Evolutionary conservation across 2,329 filamentous ascomycete species (phyloP), one percentile per base, ranked within the genome.

Genomic region (Cladobotryum protrusum): DNA sequence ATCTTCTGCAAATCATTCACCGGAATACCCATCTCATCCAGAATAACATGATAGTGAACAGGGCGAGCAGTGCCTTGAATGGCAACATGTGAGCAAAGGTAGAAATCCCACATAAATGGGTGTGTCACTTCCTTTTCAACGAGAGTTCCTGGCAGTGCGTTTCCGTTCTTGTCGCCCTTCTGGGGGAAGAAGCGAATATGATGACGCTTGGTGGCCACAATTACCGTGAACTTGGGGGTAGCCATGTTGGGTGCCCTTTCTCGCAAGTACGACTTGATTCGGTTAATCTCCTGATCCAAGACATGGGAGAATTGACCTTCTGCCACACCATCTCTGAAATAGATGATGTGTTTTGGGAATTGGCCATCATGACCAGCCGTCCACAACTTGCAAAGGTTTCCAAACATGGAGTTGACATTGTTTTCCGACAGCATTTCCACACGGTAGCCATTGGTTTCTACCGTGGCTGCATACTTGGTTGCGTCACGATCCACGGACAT

Each of bases 31-130:
- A 85, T 81, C 65, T 97, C 90, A 63, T 99, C 93, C 43, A 86
- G 64, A 18, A 99, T 82, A 13, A 96, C 86, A 54, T 92, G 86
- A 67, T 99, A 99, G 60, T 95, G 89, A 0, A 95, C 89, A 0
- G 93, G 93, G 2, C 93, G 83, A 15, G 93, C 86, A 1, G 93
- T 99, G 19, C 93, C 93, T 69, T 99, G 93, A 56, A 99, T 90
- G 1, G 93, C 93, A 1, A 72, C 69, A 48, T 83, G 79, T 0
- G 77, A 80, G 56, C 71, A 76, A 4, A 82, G 67, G 47, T 81
- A 92, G 61, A 96, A 96, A 63, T 97, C 93, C 64, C 86, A 95
- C 64, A 95, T 87, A 62, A 86, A 88, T 0, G 93, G 89, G 60
- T 92, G 88, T 0, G 90, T 96, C n/a, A 95, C 84, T 52, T 95